phyloP scores from a whole-genome alignment of 345 rosid species.

The Excoecaria agallocha region DNA sequence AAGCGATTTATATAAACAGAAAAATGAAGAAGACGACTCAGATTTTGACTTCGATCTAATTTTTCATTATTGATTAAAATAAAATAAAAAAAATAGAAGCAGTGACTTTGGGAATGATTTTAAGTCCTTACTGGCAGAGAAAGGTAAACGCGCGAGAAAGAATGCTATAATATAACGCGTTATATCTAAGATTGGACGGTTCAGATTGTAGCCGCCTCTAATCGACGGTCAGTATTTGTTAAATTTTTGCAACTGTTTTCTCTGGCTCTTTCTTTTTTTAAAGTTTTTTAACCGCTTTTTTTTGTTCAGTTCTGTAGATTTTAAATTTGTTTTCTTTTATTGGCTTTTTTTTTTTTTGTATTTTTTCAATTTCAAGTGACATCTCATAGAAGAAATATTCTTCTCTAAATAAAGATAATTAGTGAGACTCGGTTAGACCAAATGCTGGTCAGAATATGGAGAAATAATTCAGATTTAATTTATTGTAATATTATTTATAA shows the following conservation, averaged over 20 bases:
- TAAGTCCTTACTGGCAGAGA: constrained; percentile 27
- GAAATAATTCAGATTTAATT: too few species aligned
- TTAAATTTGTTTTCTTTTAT: not conserved
- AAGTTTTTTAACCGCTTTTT: not conserved
- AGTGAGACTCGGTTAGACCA: too few species aligned
- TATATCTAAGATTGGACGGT: constrained; percentile 8
- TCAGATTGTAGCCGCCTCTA: constrained; percentile 27
- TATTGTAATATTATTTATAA: too few species aligned
- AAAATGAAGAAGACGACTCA: not conserved
- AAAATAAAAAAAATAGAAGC: not conserved
- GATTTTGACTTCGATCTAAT: not conserved
- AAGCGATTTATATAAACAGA: not conserved
- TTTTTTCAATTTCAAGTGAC: not conserved
- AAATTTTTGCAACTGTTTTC: constrained; percentile 4
- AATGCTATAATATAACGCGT: not conserved
- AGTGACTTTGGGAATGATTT: not conserved
- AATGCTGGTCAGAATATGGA: too few species aligned
- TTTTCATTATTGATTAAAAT: not conserved
- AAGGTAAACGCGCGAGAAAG: constrained; percentile 36
- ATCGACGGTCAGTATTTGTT: not conserved
- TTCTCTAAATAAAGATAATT: too few species aligned
- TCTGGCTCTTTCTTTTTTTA: not conserved
- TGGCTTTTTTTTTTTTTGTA: not conserved
- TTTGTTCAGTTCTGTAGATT: not conserved
- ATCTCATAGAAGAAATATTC: too few species aligned